Evolutionary conservation across 192 early-diverging fungal genomes (phyloP).

Genomic region (Fimicolochytrium jonesii): DNA sequence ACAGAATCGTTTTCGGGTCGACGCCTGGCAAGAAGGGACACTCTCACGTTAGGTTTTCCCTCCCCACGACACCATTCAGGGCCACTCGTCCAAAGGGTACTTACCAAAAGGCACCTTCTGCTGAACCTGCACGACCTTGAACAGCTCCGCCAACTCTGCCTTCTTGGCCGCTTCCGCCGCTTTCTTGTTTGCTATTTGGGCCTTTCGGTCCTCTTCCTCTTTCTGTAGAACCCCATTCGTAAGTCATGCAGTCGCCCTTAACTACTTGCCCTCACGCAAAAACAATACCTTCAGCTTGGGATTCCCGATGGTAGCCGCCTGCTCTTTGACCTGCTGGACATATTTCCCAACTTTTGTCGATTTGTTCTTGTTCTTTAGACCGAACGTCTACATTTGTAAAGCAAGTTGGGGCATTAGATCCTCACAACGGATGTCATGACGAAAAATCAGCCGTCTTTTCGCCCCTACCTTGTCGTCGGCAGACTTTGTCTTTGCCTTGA

Average conservation of each 20-base stretch:
- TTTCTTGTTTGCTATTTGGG: constrained; percentile 61
- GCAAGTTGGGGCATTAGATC: neutral
- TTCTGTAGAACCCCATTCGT: too few species aligned
- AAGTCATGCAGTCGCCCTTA: too few species aligned
- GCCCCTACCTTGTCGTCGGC: constrained; percentile 13
- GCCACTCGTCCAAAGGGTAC: too few species aligned
- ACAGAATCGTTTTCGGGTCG: constrained; percentile 93
- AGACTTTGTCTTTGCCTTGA: constrained; percentile 13
- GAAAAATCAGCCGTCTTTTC: neutral
- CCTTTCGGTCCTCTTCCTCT: constrained; percentile 64
- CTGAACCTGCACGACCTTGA: constrained; percentile 76
- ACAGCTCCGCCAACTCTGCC: constrained; percentile 84
- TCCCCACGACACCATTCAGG: too few species aligned
- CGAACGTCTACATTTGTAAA: constrained; percentile 71
- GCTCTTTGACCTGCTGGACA: constrained; percentile 86
- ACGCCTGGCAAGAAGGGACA: constrained; percentile 44
- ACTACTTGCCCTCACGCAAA: too few species aligned
- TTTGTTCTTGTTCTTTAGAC: constrained; percentile 98
- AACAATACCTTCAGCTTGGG: too few species aligned
- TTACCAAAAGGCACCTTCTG: constrained; percentile 96
- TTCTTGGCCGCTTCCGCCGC: constrained; percentile 80
- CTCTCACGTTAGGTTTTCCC: neutral
- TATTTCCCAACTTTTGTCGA: constrained; percentile 84
- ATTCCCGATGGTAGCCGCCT: too few species aligned
- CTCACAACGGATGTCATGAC: neutral